Conservation (phyloP, 176 grass and related monocot species). For the Oropetium thomaeum region DNA sequence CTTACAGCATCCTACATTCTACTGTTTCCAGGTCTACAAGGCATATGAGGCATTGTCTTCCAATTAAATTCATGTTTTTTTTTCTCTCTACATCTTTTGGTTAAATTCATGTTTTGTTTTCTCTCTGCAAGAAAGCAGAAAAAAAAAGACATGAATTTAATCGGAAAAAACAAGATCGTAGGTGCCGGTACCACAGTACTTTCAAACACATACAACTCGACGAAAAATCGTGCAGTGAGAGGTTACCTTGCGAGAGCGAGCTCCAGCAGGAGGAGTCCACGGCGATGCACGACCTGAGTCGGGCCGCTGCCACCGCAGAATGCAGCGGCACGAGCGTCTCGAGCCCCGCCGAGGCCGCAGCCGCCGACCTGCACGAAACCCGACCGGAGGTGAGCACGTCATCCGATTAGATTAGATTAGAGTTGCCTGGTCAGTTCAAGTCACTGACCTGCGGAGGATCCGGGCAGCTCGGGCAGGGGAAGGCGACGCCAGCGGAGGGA, state of each 20-base stretch:
- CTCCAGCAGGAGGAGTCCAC: constrained; percentile 53
- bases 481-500: not conserved
- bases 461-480: constrained; percentile 19
- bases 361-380: constrained; percentile 27
- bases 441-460: constrained; percentile 27
- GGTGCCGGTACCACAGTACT: not conserved
- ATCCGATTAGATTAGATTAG: too few species aligned
- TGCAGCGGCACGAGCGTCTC: constrained; percentile 59
- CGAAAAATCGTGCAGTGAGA: not conserved
- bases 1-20: too few species aligned
- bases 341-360: constrained; percentile 20
- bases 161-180: not conserved
- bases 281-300: constrained; percentile 57
- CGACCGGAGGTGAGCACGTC: not conserved
- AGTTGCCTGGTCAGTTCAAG: not conserved
- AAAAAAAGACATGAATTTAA: too few species aligned
- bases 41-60: too few species aligned
- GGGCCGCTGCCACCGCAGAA: constrained; percentile 42
- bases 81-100: too few species aligned
- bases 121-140: too few species aligned
- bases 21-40: too few species aligned
- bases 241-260: constrained; percentile 55
- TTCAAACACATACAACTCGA: not conserved
- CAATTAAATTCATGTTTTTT: too few species aligned
- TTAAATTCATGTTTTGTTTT: too few species aligned